Base-by-base conservation (phyloP, 495 filamentous ascomycete genomes). In the Daldinia concentrica region DNA sequence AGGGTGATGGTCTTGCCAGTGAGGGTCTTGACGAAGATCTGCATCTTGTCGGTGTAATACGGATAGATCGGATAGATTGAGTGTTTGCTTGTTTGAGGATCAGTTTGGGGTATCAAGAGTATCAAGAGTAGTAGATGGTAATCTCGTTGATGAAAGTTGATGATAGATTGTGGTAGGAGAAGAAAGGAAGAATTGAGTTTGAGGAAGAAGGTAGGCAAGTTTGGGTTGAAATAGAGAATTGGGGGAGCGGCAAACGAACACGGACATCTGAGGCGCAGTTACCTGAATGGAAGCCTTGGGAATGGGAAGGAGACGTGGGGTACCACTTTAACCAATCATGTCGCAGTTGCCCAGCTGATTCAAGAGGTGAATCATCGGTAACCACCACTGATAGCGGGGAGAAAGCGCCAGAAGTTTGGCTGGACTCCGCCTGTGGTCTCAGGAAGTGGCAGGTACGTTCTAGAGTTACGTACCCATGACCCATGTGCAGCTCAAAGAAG, bases 1-100 rank as follows among this genome's bases (percentile, higher is more conserved):
- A 98, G 90, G 75, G 95, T 98, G 87, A 98, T 98, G 86, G 95
- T 98, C 92, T 98, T 98, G 81, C 95, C 95, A 61, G 95, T 98
- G 72, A 97, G 78, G 8, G 87, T 89, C 84, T 90, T 90, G 68
- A 90, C 87, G 74, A 87, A 98, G 79, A 98, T 98, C 81, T 98
- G 95, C 95, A 98, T 98, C 64, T 68, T 79, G 69, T 62, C 71
- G 76, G 69, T 26, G 11, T 71, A 62, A 29, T 50, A 34, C 17
- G 58, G 66, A 43, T 22, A 36, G 29, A 11, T 59, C 57, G 57
- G 56, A 45, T 52, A 61, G 32, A 50, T 43, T 69, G 48, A 48
- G 41, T 50, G 14, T 14, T 41, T 4, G 14, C 19, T 41, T 4
- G 32, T 0, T 60, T 22, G 32, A 41, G 45, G 12, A 0, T 36